phyloP scores from a whole-genome alignment of 2,329 filamentous ascomycete species.

The Lachnellula cervina region DNA sequence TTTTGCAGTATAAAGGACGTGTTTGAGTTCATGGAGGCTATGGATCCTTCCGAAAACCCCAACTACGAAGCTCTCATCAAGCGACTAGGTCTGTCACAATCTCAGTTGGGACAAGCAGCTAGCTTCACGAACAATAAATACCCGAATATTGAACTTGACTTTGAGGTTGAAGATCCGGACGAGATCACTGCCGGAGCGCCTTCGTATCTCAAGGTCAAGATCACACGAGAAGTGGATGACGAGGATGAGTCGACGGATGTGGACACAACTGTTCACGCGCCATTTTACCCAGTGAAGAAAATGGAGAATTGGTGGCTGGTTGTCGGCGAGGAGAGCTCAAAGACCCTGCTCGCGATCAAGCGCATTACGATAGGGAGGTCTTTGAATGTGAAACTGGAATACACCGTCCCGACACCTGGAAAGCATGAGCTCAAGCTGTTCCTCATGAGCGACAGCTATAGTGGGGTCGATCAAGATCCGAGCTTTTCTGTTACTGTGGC shows the following conservation, averaged over 20 bases:
- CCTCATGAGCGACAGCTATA: conserved; percentile 95
- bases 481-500: conserved; percentile 79
- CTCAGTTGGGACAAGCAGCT: conserved; percentile 82
- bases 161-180: conserved; percentile 77
- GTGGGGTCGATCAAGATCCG: conserved; percentile 94
- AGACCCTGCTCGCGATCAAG: conserved; percentile 88
- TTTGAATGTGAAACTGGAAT: conserved; percentile 77
- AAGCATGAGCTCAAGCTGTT: conserved; percentile 86
- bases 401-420: conserved; percentile 78
- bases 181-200: conserved; percentile 75
- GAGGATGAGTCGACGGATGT: conserved; percentile 64
- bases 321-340: conserved; percentile 85
- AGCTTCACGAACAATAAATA: conserved; percentile 96
- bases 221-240: conserved; percentile 74
- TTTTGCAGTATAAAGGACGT: conserved; percentile 74
- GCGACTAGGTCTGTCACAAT: conserved; percentile 71
- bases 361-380: conserved; percentile 79
- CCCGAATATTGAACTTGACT: conserved; percentile 88
- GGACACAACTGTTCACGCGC: conserved; percentile 84
- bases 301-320: conserved; percentile 99
- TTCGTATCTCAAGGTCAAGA: conserved; percentile 75
- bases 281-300: conserved; percentile 89
- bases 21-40: conserved; percentile 97
- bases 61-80: conserved; percentile 75
- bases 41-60: conserved; percentile 91